phyloP scores from a whole-genome alignment of 805 yeast species.

The Candida insectalens region DNA sequence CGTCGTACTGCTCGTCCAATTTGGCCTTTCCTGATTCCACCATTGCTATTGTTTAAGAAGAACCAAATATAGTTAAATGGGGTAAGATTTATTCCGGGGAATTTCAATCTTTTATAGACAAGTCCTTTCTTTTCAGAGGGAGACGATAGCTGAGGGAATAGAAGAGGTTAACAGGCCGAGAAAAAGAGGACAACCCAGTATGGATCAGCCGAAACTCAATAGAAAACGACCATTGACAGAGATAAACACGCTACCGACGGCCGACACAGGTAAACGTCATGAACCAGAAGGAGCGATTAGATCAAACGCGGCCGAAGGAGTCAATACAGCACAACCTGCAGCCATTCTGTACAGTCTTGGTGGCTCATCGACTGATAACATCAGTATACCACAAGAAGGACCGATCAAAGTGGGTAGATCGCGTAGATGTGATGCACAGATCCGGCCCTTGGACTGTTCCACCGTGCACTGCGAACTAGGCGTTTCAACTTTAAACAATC shows the following conservation, averaged over 20 bases:
- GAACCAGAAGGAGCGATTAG: too few relatives aligned
- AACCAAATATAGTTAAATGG: too few relatives aligned
- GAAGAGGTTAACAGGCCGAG: too few relatives aligned
- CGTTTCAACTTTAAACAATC: conserved; percentile 28
- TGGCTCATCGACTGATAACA: conserved; percentile 2
- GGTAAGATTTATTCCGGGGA: too few relatives aligned
- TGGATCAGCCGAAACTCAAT: background rate
- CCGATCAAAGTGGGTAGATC: conserved; percentile 18
- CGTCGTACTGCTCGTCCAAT: conserved; percentile 34
- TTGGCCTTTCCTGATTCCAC: conserved; percentile 75
- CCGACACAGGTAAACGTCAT: background rate
- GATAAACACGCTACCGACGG: background rate
- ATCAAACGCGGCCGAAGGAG: too few relatives aligned
- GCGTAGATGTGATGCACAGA: conserved; percentile 37
- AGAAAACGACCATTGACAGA: background rate
- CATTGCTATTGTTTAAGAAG: too few relatives aligned
- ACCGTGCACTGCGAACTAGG: conserved; percentile 52
- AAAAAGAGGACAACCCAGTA: too few relatives aligned
- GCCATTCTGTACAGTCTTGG: conserved; percentile 9
- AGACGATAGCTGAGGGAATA: too few relatives aligned
- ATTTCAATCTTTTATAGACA: too few relatives aligned
- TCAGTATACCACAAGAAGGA: conserved; percentile 3
- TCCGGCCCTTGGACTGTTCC: conserved; percentile 44
- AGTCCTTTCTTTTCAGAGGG: too few relatives aligned
- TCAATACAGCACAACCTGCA: conserved; percentile 3